Percentiles rank a stretch among this genome's conserved stretches.
Conservation (phyloP, 2,329 filamentous ascomycete species). For the Eurotiales sp. region DNA sequence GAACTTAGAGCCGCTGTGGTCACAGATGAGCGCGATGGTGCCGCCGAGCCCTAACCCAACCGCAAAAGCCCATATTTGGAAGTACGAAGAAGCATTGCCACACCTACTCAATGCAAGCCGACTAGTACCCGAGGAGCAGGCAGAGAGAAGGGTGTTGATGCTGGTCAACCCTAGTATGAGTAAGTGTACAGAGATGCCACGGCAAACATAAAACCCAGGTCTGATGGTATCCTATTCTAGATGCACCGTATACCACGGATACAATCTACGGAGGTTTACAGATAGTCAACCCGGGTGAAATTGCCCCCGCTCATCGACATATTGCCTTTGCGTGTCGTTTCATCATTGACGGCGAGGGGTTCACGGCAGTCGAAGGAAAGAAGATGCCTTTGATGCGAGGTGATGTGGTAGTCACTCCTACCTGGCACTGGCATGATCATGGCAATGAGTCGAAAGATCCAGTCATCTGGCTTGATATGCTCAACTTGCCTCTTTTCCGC, state of each 20-base stretch:
- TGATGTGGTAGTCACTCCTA: constrained; percentile 53
- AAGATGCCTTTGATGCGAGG: constrained; percentile 49
- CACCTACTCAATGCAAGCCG: constrained; percentile 26
- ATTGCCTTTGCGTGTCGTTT: constrained; percentile 35
- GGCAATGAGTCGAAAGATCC: constrained; percentile 51
- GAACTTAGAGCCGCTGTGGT: constrained; percentile 38
- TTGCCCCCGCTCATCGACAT: constrained; percentile 51
- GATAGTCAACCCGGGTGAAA: constrained; percentile 52
- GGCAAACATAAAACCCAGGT: not conserved
- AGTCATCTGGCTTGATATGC: constrained; percentile 56
- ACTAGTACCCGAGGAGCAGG: constrained; percentile 27
- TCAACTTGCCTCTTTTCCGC: constrained; percentile 52
- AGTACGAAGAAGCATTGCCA: constrained; percentile 27
- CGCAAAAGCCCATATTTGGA: constrained; percentile 31
- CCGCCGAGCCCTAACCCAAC: constrained; percentile 43
- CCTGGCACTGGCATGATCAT: constrained; percentile 57
- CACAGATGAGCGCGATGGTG: constrained; percentile 43
- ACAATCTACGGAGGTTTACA: constrained; percentile 54
- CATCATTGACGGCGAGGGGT: constrained; percentile 25
- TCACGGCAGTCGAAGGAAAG: constrained; percentile 53
- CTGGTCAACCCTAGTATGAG: constrained; percentile 28
- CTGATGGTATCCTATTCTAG: constrained; percentile 23
- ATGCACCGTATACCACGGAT: constrained; percentile 52
- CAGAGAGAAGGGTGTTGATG: constrained; percentile 33
- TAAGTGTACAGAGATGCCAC: not conserved